Evolutionary conservation across 176 grass and related monocot genomes (phyloP), one percentile per base, ranked within the genome.

Genomic region (Miscanthus lutarioriparius): DNA sequence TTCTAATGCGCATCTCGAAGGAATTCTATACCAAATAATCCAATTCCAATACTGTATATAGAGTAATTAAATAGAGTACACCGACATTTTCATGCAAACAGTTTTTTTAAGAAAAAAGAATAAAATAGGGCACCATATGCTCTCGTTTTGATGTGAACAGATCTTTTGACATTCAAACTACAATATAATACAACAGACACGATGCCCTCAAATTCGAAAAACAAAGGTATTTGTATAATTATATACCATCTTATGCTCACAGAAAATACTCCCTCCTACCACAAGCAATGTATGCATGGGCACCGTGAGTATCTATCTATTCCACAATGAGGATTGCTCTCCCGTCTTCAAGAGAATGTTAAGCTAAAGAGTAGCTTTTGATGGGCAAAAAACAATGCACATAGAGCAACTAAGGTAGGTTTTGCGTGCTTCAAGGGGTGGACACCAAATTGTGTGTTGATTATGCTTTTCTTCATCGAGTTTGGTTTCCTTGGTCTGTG

Each of bases 11-110:
- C 58, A 12, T 61, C 56, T 61, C 5, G n/a, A 11, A 58, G 33
- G 64, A 16, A 81, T 61, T 77, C 16, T 20, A 30, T 23, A 77
- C 6, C 12, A 28, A 81, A 81, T 37, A 87, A 69, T 76, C 27
- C 49, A 11, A 48, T 39, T 62, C 20, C 59, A 82, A 28, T 47
- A 30, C n/a, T 77, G 28, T 63, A 27, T 12, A 32, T 16, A 20
- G 26, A 49, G 7, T 67, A 62, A 59, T 14, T 3, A 82, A 81
- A 65, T 44, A 76, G 56, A 53, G 17, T 79, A 53, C 6, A 71
- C 5, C 4, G 37, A 78, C 39, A 64, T 67, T 53, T 39, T 43
- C 9, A 2, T 11, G 54, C 6, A n/a, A 20, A 37, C 13, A 43
- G 5, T 87, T 54, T 36, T 43, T 81, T 39, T 19, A 82, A 39